Conservation (phyloP, 2,329 filamentous ascomycete genomes). For the Claviceps fusiformis region DNA sequence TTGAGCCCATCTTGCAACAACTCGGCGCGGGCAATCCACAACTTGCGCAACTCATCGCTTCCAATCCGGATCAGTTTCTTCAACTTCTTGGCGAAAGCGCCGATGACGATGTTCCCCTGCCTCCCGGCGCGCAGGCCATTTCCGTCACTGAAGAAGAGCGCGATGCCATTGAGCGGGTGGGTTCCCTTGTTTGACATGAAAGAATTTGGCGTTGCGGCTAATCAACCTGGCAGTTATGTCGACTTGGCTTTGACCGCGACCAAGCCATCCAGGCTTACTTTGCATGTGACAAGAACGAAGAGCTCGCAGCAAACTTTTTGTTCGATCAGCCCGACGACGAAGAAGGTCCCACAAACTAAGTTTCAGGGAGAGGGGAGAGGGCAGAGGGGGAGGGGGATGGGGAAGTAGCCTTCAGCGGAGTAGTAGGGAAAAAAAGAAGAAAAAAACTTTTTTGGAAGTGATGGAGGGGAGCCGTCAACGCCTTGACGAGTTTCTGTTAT, state of each 20-base stretch:
- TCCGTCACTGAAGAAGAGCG: slow-evolving; percentile 91
- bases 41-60: slow-evolving; percentile 79
- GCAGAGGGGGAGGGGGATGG: neutral
- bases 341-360: slow-evolving; percentile 30
- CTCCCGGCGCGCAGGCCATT: slow-evolving; percentile 79
- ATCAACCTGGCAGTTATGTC: slow-evolving; percentile 53
- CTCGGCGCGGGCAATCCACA: slow-evolving; percentile 91
- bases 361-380: neutral
- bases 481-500: neutral
- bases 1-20: slow-evolving; percentile 94
- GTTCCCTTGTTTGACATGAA: slow-evolving; percentile 6
- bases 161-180: slow-evolving; percentile 88
- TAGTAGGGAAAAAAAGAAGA: neutral
- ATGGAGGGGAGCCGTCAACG: neutral
- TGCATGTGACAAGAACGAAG: slow-evolving; percentile 98
- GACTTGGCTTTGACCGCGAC: slow-evolving; percentile 84
- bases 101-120: slow-evolving; percentile 71
- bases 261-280: slow-evolving; percentile 97
- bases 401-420: neutral
- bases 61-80: slow-evolving; percentile 88
- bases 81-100: slow-evolving; percentile 77
- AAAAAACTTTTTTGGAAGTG: neutral
- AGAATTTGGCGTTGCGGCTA: neutral
- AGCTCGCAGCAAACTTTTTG: slow-evolving; percentile 92
- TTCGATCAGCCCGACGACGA: slow-evolving; percentile 94